Evolutionary conservation across 441 rosid genomes (phyloP).

Genomic region (Bocquillonia castaneifolia): DNA sequence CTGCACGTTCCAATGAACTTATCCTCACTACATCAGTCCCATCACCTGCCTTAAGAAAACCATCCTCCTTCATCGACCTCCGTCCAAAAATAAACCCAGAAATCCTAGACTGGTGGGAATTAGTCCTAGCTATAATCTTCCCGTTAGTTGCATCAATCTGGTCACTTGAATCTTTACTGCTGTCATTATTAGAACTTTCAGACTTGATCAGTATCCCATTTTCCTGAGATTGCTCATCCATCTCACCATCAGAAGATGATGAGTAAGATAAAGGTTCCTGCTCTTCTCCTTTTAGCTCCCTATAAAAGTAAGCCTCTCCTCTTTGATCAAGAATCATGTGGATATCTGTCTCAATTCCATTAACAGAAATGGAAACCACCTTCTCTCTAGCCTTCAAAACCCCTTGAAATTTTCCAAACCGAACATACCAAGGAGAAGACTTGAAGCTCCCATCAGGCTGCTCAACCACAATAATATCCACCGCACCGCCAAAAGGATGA

Average conservation of each 20-base stretch:
- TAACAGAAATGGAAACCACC: conserved; percentile 57
- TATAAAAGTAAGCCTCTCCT: conserved; percentile 89
- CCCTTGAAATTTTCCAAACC: conserved; percentile 97
- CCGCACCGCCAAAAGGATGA: conserved; percentile 98
- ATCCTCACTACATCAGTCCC: conserved; percentile 33
- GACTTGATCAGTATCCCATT: conserved; percentile 44
- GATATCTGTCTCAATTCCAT: conserved; percentile 70
- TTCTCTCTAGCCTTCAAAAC: conserved; percentile 71
- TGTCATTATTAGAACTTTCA: conserved; percentile 45
- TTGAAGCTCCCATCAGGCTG: conserved; percentile 90
- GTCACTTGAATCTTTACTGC: conserved; percentile 23
- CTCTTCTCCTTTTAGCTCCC: conserved; percentile 55
- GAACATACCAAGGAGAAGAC: conserved; percentile 94
- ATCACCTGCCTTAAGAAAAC: conserved; percentile 29
- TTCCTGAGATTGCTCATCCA: conserved; percentile 33
- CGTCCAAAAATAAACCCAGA: conserved; percentile 69
- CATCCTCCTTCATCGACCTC: conserved; percentile 41
- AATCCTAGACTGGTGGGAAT: conserved; percentile 50
- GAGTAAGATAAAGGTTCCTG: conserved; percentile 36
- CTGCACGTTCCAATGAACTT: conserved; percentile 69
- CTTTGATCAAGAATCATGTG: conserved; percentile 81
- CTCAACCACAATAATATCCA: conserved; percentile 87
- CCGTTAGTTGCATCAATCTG: conserved; percentile 31
- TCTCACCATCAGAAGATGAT: conserved; percentile 60
- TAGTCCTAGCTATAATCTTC: conserved; percentile 45